Evolutionary conservation across 495 filamentous ascomycete genomes (phyloP).

Genomic region (Penicillium turbatum): DNA sequence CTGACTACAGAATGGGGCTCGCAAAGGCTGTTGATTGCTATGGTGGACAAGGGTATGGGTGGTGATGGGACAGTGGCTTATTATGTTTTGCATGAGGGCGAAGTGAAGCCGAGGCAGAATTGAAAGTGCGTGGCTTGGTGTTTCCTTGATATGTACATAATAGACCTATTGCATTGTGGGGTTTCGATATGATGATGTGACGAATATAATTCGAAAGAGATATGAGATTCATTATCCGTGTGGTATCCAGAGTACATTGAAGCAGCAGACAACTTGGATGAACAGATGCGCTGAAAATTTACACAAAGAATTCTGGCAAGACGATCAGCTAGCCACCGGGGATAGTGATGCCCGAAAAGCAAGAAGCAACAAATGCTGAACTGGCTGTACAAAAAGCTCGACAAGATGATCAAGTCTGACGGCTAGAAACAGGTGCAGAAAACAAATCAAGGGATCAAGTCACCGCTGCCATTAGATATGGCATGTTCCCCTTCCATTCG

Average conservation of each 20-base stretch:
- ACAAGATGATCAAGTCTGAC: slow-evolving; percentile 3
- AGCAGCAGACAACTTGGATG: background rate
- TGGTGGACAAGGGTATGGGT: slow-evolving; percentile 54
- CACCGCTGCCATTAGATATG: slow-evolving; percentile 15
- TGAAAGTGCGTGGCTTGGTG: slow-evolving; percentile 33
- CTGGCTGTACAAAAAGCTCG: slow-evolving; percentile 4
- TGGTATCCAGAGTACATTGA: background rate
- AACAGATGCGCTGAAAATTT: slow-evolving; percentile 13
- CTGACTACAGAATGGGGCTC: slow-evolving; percentile 38
- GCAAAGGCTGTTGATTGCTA: slow-evolving; percentile 78
- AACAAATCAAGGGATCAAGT: slow-evolving; percentile 17
- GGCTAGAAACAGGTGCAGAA: slow-evolving; percentile 1
- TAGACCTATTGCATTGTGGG: background rate
- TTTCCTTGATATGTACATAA: slow-evolving; percentile 3
- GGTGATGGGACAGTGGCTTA: slow-evolving; percentile 93
- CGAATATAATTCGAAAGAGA: slow-evolving; percentile 13
- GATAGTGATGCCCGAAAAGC: slow-evolving; percentile 27
- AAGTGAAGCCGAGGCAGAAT: slow-evolving; percentile 95
- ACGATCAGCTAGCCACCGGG: slow-evolving; percentile 23
- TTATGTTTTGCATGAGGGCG: slow-evolving; percentile 91
- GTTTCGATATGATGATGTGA: slow-evolving; percentile 2
- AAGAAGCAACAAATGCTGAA: slow-evolving; percentile 14
- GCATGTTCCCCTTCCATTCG: slow-evolving; percentile 50
- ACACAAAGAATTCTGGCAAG: slow-evolving; percentile 3
- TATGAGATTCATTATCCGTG: slow-evolving; percentile 1